Percentiles rank a stretch among this genome's conserved stretches.
These are phyloP conservation scores for Viola odorata DNA, from an alignment of 345 rosid species.

Conservation along the genomic window DNA sequence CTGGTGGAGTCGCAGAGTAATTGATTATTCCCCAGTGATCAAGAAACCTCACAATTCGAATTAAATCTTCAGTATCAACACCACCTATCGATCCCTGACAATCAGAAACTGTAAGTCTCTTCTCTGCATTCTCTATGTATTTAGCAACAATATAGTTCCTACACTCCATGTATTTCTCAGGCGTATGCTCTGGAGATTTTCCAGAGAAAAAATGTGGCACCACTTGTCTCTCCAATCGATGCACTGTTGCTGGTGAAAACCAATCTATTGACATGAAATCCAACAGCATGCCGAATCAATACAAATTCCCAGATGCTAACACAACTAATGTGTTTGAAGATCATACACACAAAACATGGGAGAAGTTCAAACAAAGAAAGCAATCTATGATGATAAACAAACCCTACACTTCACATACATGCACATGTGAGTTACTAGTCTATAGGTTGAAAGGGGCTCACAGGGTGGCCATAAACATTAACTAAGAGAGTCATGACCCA, in stretches of 20 bases:
- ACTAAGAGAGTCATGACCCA: too few species aligned
- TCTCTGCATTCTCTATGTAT: conserved; percentile 79
- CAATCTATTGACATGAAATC: conserved; percentile 51
- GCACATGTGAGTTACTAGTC: too few species aligned
- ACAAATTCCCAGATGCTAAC: conserved; percentile 13
- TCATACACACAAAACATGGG: not conserved
- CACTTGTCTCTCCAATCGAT: conserved; percentile 94
- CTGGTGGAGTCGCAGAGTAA: conserved; percentile 62
- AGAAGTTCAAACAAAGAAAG: not conserved
- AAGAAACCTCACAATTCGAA: conserved; percentile 83
- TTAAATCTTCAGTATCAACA: conserved; percentile 57
- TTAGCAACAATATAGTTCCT: conserved; percentile 79
- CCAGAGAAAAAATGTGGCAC: conserved; percentile 97
- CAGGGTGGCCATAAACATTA: too few species aligned
- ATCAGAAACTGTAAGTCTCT: conserved; percentile 61
- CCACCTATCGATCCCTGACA: conserved; percentile 59
- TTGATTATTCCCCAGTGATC: conserved; percentile 98
- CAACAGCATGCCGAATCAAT: not conserved
- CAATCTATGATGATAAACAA: not conserved
- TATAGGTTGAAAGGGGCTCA: too few species aligned
- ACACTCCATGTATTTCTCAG: conserved; percentile 83
- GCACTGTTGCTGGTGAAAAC: conserved; percentile 79
- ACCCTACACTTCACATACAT: not conserved
- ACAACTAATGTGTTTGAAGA: not conserved
- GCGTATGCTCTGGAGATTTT: conserved; percentile 66